Base-by-base conservation (phyloP, 2,329 filamentous ascomycete genomes). In the Lasiodiplodia sp. region DNA sequence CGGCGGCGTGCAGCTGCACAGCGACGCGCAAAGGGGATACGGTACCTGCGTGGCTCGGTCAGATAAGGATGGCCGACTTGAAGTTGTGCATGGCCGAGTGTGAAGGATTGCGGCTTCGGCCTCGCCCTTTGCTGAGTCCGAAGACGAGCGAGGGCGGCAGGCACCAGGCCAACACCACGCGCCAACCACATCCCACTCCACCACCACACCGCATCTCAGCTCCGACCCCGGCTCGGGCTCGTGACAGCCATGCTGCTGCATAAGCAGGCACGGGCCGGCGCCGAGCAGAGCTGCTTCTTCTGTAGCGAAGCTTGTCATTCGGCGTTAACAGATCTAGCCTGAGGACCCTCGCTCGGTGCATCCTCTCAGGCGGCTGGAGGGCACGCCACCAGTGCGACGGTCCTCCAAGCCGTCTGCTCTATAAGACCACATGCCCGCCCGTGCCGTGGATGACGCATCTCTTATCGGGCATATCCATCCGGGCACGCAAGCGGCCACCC, bases 1-100 rank as follows among this genome's bases (percentile, higher is more conserved):
- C 60, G 47, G 60, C 47, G 60, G 44, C 60, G 47, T 52, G 60
- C 60, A 64, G 60, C 60, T 64, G 60, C 60, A 52, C 44, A 64
- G 52, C 60, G 23, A 38, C 37, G 60, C 60, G 31, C 60, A 64
- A 64, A 64, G 60, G 60, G 47, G 25, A 11, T n/a, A 5, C 23
- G n/a, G 60, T 64, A 52, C 60, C 60, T 64, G 60, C 60, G 60
- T 64, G 44, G 53, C 14, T 34, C 18, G 28, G 18, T 18, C 16
- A 55, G 23, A 16, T 14, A 53, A 28, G 51, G 51, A 28, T 8
- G 31, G 6, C 31, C 31, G 31, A 34, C 31, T 34, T 34, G 31
- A 7, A 34, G 31, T 34, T 34, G 31, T 34, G 31, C 31, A 34
- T 34, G 31, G 31, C 31, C 31, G 31, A 34, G 31, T 34, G 31